phyloP scores from a whole-genome alignment of 2,329 filamentous ascomycete genomes.

The Blastomyces emzantsi region DNA sequence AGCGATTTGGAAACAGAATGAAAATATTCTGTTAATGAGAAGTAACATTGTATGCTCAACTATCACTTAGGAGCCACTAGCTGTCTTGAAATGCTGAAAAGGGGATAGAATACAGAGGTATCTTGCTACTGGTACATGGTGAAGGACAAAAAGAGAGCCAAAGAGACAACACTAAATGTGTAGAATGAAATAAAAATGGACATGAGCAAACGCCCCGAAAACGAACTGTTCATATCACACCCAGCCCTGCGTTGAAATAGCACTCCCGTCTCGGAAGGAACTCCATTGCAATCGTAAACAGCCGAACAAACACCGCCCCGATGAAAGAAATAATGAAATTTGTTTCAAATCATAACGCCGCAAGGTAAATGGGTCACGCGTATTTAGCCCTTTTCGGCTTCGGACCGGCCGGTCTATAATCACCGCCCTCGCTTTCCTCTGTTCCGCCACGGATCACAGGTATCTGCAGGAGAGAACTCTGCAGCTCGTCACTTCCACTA shows the following conservation, averaged over 20 bases:
- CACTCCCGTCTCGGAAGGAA: neutral
- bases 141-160: neutral
- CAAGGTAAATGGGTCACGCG: slow-evolving; percentile 8
- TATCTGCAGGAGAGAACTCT: slow-evolving; percentile 14
- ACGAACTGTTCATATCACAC: neutral
- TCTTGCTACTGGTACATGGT: slow-evolving; percentile 1
- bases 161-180: neutral
- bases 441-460: slow-evolving; percentile 21
- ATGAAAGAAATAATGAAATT: neutral
- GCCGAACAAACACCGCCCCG: neutral
- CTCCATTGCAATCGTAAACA: neutral
- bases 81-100: neutral
- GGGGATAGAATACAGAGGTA: slow-evolving; percentile 1
- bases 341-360: neutral
- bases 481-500: slow-evolving; percentile 9
- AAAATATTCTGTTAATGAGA: neutral
- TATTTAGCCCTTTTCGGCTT: slow-evolving; percentile 19
- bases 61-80: neutral
- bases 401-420: slow-evolving; percentile 19
- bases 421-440: slow-evolving; percentile 23
- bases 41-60: neutral
- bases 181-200: neutral
- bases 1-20: neutral
- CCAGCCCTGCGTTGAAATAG: neutral
- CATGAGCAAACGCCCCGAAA: neutral